phyloP scores from a whole-genome alignment of 805 yeast species.

The Kuraishia hungarica region DNA sequence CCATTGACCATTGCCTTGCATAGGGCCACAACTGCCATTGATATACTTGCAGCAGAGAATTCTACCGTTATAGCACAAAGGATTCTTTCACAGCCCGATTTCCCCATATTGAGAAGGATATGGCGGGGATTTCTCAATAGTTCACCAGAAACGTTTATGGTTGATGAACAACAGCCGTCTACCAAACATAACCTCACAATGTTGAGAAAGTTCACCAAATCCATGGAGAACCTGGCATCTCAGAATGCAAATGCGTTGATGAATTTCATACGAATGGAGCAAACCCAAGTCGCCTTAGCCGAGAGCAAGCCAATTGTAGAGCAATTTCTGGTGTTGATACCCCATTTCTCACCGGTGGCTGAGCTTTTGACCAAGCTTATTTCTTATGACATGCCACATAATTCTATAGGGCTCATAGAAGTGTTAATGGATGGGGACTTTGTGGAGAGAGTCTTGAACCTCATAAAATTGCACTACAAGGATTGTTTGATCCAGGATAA shows the following conservation, averaged over 20 bases:
- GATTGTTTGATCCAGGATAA: conserved; percentile 27
- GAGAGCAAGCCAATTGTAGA: conserved; percentile 43
- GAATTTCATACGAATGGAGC: conserved; percentile 52
- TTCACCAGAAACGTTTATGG: not conserved
- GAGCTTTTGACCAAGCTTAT: conserved; percentile 81
- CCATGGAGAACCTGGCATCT: conserved; percentile 76
- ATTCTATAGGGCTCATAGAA: conserved; percentile 79
- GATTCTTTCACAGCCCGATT: conserved; percentile 5
- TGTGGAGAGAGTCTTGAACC: conserved; percentile 60
- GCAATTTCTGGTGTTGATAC: conserved; percentile 60
- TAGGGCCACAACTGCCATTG: conserved; percentile 20
- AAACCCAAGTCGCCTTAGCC: conserved; percentile 29
- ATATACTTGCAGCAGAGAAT: conserved; percentile 17
- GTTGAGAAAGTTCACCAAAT: conserved; percentile 56
- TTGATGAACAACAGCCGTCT: not conserved
- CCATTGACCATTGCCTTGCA: conserved; percentile 12
- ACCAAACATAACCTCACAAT: conserved; percentile 16
- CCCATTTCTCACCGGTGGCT: conserved; percentile 84
- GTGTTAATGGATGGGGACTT: conserved; percentile 63
- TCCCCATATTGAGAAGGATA: conserved; percentile 13
- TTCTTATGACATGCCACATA: conserved; percentile 85
- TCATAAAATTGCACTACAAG: conserved; percentile 41
- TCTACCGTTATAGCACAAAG: conserved; percentile 14
- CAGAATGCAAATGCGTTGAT: conserved; percentile 71
- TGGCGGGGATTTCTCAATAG: conserved; percentile 22